These are phyloP conservation scores for Pleurotus tuoliensis DNA, from an alignment of 768 basidiomycete genomes.

Conservation along the genomic window DNA sequence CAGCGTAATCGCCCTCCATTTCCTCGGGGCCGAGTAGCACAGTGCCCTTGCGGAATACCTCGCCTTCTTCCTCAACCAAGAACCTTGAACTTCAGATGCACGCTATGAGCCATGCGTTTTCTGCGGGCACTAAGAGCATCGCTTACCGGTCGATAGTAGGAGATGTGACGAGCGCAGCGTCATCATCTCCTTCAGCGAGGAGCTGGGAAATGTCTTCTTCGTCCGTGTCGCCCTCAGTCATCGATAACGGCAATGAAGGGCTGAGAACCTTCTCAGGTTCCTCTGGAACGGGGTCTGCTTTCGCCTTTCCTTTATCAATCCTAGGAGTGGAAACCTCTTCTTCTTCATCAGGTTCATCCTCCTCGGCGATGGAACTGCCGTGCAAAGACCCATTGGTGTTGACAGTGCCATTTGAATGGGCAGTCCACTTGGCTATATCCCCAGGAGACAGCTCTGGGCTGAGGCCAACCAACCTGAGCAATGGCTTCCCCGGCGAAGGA, in stretches of 20 bases:
- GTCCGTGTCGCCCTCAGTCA: conserved; percentile 45
- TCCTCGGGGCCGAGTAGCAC: conserved; percentile 79
- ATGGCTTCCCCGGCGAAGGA: conserved; percentile 31
- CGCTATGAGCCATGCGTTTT: conserved; percentile 1
- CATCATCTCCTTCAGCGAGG: conserved; percentile 30
- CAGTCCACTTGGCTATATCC: conserved; percentile 8
- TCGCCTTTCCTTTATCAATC: conserved; percentile 76
- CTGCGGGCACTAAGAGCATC: neutral
- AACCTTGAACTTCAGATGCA: conserved; percentile 52
- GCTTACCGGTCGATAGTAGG: conserved; percentile 51
- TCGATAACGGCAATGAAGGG: conserved; percentile 45
- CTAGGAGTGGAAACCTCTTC: conserved; percentile 53
- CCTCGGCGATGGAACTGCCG: conserved; percentile 7
- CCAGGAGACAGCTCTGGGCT: neutral
- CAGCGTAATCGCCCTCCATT: conserved; percentile 86
- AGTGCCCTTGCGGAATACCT: conserved; percentile 90
- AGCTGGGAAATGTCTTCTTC: conserved; percentile 36
- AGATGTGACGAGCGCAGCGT: conserved; percentile 14
- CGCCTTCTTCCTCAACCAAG: conserved; percentile 93
- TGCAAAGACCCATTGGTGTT: conserved; percentile 1
- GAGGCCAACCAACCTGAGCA: conserved; percentile 39
- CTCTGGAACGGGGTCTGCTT: conserved; percentile 65
- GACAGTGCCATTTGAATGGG: conserved; percentile 13
- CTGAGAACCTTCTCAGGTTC: conserved; percentile 68
- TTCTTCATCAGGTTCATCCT: conserved; percentile 15